A percentile compares a stretch with the other conserved stretches of the same genome.
Evolutionary conservation across 2,329 filamentous ascomycete genomes (phyloP).

Genomic region (Penicillium sp.): DNA sequence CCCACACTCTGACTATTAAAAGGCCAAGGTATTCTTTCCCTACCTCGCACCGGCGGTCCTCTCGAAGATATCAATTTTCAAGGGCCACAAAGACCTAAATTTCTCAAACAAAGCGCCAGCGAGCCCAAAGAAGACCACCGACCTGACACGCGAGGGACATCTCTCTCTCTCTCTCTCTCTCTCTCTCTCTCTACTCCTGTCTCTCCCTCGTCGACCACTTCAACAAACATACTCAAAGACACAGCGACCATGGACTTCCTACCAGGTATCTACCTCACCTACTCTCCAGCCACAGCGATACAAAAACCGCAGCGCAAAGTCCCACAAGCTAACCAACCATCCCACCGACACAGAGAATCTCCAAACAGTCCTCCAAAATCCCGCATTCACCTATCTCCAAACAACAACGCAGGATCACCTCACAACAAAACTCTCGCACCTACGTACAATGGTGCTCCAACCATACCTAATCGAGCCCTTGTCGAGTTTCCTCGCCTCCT

Average conservation of each 20-base stretch:
- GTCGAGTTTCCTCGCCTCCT: slow-evolving; percentile 34
- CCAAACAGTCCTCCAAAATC: slow-evolving; percentile 21
- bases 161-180: not conserved
- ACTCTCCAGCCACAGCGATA: not conserved
- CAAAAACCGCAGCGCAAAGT: not conserved
- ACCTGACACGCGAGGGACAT: not conserved
- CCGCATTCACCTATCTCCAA: slow-evolving; percentile 20
- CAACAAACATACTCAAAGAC: not conserved
- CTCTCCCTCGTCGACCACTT: not conserved
- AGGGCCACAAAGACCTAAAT: not conserved
- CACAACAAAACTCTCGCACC: slow-evolving; percentile 23
- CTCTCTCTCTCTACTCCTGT: not conserved
- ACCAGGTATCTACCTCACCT: slow-evolving; percentile 15
- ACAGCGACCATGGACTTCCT: slow-evolving; percentile 19
- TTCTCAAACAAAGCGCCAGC: not conserved
- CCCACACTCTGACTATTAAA: not conserved
- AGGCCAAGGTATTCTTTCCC: not conserved
- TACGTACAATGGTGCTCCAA: slow-evolving; percentile 46
- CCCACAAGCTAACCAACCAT: slow-evolving; percentile 4
- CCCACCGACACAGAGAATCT: slow-evolving; percentile 20
- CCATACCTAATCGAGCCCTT: slow-evolving; percentile 49
- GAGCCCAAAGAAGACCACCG: not conserved
- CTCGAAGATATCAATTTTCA: not conserved
- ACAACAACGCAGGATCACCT: slow-evolving; percentile 21
- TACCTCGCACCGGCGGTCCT: not conserved